These are phyloP conservation scores for Kodamaea kakaduensis DNA, from an alignment of 805 yeast species.

Conservation along the genomic window DNA sequence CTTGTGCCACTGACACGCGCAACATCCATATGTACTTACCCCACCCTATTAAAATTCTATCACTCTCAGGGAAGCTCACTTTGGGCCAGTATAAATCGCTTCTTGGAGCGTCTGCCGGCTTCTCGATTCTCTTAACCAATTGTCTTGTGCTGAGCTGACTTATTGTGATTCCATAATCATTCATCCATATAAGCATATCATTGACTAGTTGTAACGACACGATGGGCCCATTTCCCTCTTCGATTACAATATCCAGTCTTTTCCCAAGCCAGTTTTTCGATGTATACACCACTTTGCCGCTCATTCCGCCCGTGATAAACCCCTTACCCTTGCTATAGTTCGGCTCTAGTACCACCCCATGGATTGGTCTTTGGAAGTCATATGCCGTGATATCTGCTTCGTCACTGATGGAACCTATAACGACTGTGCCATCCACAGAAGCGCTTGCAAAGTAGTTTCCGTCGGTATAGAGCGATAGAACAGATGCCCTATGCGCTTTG, in stretches of 20 bases:
- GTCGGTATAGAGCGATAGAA: constrained; percentile 68
- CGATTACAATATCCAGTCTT: constrained; percentile 63
- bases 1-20: constrained; percentile 30
- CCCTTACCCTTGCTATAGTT: constrained; percentile 58
- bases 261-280: constrained; percentile 86
- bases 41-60: constrained; percentile 79
- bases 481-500: constrained; percentile 82
- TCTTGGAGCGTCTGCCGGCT: constrained; percentile 54
- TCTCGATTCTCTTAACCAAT: constrained; percentile 47
- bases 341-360: constrained; percentile 77
- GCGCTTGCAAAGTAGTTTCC: constrained; percentile 79
- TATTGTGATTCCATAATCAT: constrained; percentile 72
- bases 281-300: constrained; percentile 74
- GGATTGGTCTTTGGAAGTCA: constrained; percentile 85
- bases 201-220: constrained; percentile 61
- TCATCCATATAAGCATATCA: constrained; percentile 75
- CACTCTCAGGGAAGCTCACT: constrained; percentile 59
- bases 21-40: constrained; percentile 71
- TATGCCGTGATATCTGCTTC: constrained; percentile 63
- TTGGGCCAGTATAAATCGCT: constrained; percentile 86
- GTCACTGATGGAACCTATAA: constrained; percentile 65
- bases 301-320: constrained; percentile 85
- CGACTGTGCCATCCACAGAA: constrained; percentile 91
- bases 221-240: constrained; percentile 63
- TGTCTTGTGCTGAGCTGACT: constrained; percentile 53